Evolutionary conservation across 805 yeast genomes (phyloP).

Genomic region (Helenozyma rhizophorensis): DNA sequence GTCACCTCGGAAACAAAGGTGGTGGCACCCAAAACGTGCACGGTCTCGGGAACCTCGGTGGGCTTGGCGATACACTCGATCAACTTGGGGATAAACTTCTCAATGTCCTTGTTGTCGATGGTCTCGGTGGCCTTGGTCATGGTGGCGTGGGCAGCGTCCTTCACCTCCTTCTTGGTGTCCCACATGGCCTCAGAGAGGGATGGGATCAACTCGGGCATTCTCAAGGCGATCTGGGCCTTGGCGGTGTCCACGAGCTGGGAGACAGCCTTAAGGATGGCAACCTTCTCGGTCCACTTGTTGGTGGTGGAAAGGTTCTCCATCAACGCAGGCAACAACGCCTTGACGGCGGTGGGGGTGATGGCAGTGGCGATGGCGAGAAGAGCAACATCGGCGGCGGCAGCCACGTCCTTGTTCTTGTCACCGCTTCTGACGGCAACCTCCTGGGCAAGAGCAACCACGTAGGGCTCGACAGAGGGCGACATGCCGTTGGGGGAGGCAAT

Average conservation of each 20-base stretch:
- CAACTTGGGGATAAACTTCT: constrained; percentile 96
- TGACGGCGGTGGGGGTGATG: constrained; percentile 90
- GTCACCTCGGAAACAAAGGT: constrained; percentile 99
- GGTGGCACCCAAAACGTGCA: constrained; percentile 98
- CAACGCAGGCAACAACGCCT: constrained; percentile 81
- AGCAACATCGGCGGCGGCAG: constrained; percentile 71
- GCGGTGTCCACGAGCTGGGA: constrained; percentile 89
- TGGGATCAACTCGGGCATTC: constrained; percentile 99
- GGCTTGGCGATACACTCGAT: constrained; percentile 97
- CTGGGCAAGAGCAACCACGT: constrained; percentile 71
- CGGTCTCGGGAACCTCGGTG: constrained; percentile 97
- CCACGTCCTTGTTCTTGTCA: constrained; percentile 80
- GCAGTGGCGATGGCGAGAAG: constrained; percentile 73
- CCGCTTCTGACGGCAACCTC: constrained; percentile 76
- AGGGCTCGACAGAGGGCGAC: constrained; percentile 95
- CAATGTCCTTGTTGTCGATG: constrained; percentile 99
- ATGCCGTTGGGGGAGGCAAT: constrained; percentile 77
- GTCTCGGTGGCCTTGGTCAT: constrained; percentile 96
- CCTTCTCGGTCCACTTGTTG: constrained; percentile 98
- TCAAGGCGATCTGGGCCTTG: constrained; percentile 91
- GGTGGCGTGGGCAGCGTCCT: constrained; percentile 92
- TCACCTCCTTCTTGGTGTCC: constrained; percentile 99
- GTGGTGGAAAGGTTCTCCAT: constrained; percentile 62
- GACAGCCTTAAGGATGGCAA: constrained; percentile 80
- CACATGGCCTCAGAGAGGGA: constrained; percentile 99